Conservation (phyloP, 306 rosid species). For the Malus orientalis region DNA sequence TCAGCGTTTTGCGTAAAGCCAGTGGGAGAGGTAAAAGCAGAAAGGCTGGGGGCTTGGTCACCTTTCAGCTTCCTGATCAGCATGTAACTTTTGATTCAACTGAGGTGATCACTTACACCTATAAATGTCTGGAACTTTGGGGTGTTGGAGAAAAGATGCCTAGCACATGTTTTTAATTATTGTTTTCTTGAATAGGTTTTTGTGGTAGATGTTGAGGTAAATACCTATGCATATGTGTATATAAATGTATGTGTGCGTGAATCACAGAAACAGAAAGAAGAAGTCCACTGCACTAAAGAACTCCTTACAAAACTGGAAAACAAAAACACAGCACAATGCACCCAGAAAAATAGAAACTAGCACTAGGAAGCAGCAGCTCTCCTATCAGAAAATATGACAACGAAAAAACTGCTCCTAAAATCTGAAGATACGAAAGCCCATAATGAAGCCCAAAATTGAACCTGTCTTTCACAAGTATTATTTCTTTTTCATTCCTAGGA, state of each 20-base stretch:
- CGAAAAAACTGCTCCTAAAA: not conserved
- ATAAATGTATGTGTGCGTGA: not conserved
- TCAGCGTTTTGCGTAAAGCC: conserved; percentile 74
- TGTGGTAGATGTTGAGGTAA: not conserved
- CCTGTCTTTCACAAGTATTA: not conserved
- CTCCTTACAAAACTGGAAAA: not conserved
- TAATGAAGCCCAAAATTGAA: not conserved
- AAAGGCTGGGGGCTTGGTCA: conserved; percentile 81
- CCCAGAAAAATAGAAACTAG: not conserved
- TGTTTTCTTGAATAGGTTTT: not conserved
- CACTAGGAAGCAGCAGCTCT: not conserved
- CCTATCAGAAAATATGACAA: not conserved
- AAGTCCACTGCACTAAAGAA: not conserved
- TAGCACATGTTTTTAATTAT: not conserved
- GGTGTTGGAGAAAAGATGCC: not conserved
- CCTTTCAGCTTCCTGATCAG: conserved; percentile 80
- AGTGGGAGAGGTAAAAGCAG: conserved; percentile 96
- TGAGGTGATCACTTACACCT: conserved; percentile 52
- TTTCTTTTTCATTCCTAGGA: not conserved
- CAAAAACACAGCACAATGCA: not conserved
- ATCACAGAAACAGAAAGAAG: not conserved
- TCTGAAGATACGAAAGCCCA: not conserved
- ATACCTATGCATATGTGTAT: not conserved
- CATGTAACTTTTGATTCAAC: conserved; percentile 57
- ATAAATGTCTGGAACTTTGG: too few species aligned